A percentile compares a stretch with the other conserved stretches of the same genome.
Conservation (phyloP, 148 eudicot species). For the Mesembryanthemum crystallinum region DNA sequence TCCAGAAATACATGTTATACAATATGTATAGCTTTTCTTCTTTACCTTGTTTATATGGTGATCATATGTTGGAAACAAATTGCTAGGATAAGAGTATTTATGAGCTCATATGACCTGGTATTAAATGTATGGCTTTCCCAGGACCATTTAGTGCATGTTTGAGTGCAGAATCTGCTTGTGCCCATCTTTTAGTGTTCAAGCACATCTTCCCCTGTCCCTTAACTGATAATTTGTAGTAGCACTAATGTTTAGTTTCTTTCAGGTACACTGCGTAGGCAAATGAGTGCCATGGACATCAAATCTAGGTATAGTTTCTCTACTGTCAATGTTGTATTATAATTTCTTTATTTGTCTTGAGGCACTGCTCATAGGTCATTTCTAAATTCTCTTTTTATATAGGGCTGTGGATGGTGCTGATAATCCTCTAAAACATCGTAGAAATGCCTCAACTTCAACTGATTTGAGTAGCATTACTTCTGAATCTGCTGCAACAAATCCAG, state of each 20-base stretch:
- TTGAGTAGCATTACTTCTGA: conserved; percentile 50
- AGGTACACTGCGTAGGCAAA: conserved; percentile 51
- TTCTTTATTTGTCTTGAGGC: background rate
- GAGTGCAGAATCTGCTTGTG: too few species aligned
- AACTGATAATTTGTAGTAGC: background rate
- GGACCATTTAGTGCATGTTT: too few species aligned
- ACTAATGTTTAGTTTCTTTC: conserved; percentile 25
- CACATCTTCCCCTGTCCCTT: background rate
- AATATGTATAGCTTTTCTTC: too few species aligned
- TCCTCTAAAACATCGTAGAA: conserved; percentile 59
- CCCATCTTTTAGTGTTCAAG: too few species aligned
- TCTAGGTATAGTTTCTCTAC: conserved; percentile 43
- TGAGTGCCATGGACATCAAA: conserved; percentile 44
- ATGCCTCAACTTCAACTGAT: conserved; percentile 62
- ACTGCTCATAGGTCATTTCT: conserved; percentile 6
- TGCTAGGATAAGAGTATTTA: too few species aligned
- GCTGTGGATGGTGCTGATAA: conserved; percentile 43
- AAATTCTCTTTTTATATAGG: conserved; percentile 33
- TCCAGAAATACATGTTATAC: too few species aligned
- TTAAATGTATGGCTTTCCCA: too few species aligned
- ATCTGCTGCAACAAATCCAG: conserved; percentile 52
- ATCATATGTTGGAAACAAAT: too few species aligned
- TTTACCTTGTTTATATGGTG: too few species aligned
- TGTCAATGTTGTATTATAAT: conserved; percentile 9
- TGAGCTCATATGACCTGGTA: too few species aligned